phyloP scores from a whole-genome alignment of 1,284 basidiomycete species.

The Ganoderma sinense region DNA sequence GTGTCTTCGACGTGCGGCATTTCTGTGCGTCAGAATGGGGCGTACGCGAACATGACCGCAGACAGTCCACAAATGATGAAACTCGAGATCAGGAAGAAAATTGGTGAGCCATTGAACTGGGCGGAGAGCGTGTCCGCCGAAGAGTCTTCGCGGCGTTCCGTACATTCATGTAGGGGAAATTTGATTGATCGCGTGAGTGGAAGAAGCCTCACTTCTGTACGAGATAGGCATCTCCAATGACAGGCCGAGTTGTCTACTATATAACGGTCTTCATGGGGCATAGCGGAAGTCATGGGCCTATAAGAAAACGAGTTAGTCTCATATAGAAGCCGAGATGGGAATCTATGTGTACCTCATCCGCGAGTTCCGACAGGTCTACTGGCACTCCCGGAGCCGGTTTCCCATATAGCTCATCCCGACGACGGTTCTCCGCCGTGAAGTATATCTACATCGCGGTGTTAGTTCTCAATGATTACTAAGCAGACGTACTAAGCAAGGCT shows the following conservation, averaged over 20 bases:
- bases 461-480: neutral
- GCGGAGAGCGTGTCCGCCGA: too few species aligned
- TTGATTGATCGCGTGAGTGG: too few species aligned
- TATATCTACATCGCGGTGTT: neutral
- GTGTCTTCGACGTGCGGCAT: constrained; percentile 84
- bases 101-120: neutral
- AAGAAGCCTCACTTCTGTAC: too few species aligned
- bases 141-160: too few species aligned
- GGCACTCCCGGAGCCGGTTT: constrained; percentile 53
- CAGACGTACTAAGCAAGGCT: neutral
- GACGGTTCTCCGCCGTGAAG: constrained; percentile 64
- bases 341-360: constrained; percentile 40
- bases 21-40: constrained; percentile 48
- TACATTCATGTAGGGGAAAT: too few species aligned
- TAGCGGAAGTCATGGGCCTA: constrained; percentile 14
- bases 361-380: constrained; percentile 73
- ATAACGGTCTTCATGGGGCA: neutral
- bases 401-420: constrained; percentile 63
- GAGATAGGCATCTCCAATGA: too few species aligned
- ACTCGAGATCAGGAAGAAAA: neutral
- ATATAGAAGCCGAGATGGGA: too few species aligned
- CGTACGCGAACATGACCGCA: neutral
- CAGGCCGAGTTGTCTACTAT: too few species aligned
- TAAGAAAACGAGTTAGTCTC: neutral
- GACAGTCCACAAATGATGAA: neutral